Conservation (phyloP, 371 early-diverging fungal genomes). For the Mortierella sp. region DNA sequence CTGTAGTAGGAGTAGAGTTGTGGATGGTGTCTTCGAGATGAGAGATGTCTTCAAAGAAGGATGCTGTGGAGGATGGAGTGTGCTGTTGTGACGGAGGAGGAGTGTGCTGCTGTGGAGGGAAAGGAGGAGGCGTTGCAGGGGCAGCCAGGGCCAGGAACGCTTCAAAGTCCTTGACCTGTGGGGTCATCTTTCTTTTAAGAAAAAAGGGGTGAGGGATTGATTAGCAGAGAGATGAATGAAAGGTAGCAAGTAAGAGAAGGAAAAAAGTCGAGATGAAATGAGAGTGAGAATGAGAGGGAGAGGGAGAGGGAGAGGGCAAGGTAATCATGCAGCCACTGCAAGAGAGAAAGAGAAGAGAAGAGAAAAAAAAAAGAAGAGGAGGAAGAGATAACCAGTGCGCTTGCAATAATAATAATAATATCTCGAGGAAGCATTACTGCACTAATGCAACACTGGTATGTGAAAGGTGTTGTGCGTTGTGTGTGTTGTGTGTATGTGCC, state of each 20-base stretch:
- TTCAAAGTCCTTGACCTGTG: conserved; percentile 24
- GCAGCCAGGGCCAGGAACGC: conserved; percentile 14
- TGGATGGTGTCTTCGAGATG: neutral
- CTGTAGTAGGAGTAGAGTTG: neutral
- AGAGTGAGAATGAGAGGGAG: neutral
- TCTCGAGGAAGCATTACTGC: no score
- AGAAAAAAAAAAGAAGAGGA: neutral
- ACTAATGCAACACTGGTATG: no score
- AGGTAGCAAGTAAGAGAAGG: neutral
- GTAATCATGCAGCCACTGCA: no score
- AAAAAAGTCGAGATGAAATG: no score
- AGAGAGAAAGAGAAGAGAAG: neutral
- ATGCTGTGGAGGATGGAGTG: neutral
- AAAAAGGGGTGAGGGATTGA: neutral
- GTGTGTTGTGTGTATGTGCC: neutral
- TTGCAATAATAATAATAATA: neutral
- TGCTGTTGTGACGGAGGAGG: neutral
- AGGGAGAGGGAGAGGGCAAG: neutral
- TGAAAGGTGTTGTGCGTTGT: no score
- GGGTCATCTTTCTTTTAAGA: conserved; percentile 1
- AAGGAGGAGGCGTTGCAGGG: neutral
- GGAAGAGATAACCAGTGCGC: neutral
- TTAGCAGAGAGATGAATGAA: neutral
- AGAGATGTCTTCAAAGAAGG: conserved; percentile 5
- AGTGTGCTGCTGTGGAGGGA: conserved; percentile 3